Evolutionary conservation across 2,329 filamentous ascomycete genomes (phyloP).

Genomic region (Colletotrichum tofieldiae): DNA sequence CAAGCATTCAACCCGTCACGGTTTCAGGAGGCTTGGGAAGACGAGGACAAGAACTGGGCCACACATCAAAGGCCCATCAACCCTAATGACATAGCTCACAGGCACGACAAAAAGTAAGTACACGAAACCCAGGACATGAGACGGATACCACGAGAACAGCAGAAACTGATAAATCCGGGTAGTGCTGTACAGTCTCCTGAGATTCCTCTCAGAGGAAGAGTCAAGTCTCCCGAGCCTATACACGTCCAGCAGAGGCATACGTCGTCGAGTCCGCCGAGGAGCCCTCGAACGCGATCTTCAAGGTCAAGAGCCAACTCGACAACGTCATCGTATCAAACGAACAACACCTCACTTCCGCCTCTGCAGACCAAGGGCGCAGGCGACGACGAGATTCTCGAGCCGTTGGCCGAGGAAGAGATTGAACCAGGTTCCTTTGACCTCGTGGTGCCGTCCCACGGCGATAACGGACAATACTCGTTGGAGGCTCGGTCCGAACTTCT

Average conservation of each 20-base stretch:
- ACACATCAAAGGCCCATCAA: conserved; percentile 32
- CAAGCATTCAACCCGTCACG: conserved; percentile 25
- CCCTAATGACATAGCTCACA: conserved; percentile 14
- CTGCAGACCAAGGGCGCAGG: conserved; percentile 46
- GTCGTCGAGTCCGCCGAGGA: conserved; percentile 49
- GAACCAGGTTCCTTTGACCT: conserved; percentile 57
- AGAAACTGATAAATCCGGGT: background rate
- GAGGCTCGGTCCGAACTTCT: conserved; percentile 77
- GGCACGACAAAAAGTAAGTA: conserved; percentile 27
- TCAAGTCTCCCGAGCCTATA: conserved; percentile 41
- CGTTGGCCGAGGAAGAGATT: conserved; percentile 55
- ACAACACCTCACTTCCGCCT: conserved; percentile 44
- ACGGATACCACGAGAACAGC: background rate
- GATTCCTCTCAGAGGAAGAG: conserved; percentile 17
- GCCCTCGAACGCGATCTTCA: conserved; percentile 48
- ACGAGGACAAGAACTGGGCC: conserved; percentile 36
- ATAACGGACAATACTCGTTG: conserved; percentile 62
- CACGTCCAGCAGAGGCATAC: conserved; percentile 43
- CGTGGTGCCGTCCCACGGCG: conserved; percentile 46
- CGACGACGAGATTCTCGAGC: conserved; percentile 53
- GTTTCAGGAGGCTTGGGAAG: conserved; percentile 37
- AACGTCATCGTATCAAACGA: conserved; percentile 49
- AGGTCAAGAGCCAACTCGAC: conserved; percentile 49
- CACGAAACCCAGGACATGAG: background rate
- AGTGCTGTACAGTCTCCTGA: conserved; percentile 25